A percentile compares a stretch with the other conserved stretches of the same genome.
These are phyloP conservation scores for Talaromyces sp. DNA, from an alignment of 2,329 filamentous ascomycete genomes.

Conservation along the genomic window DNA sequence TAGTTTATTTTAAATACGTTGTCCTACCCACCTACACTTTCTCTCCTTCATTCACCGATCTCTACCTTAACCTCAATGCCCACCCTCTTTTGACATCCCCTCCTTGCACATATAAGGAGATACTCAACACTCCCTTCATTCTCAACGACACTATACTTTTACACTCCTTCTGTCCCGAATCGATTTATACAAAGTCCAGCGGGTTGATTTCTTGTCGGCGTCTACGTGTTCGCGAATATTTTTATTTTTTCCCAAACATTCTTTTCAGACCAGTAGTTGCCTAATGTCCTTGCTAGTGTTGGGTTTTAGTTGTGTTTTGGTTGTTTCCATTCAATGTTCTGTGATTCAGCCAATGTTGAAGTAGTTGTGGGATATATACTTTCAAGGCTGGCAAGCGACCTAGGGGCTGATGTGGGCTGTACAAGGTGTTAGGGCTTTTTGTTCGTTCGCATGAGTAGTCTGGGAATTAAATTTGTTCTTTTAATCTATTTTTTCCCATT, in stretches of 20 bases:
- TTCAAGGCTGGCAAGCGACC: conserved; percentile 4
- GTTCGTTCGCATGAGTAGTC: conserved; percentile 15
- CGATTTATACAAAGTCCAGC: conserved; percentile 28
- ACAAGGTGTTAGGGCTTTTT: conserved; percentile 18
- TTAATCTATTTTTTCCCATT: neutral
- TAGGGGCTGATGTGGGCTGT: conserved; percentile 10
- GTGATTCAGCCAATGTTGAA: neutral
- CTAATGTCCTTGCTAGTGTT: conserved; percentile 16
- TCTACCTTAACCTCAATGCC: conserved; percentile 4
- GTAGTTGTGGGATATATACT: conserved; percentile 16
- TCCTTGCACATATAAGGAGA: conserved; percentile 1
- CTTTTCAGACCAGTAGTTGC: conserved; percentile 21
- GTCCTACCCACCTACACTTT: neutral
- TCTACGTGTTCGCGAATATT: conserved; percentile 21
- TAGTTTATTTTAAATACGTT: conserved; percentile 32
- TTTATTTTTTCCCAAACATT: conserved; percentile 22
- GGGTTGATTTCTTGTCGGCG: conserved; percentile 29
- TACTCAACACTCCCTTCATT: conserved; percentile 22
- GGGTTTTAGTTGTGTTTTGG: conserved; percentile 2
- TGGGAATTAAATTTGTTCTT: conserved; percentile 21
- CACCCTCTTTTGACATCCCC: conserved; percentile 15
- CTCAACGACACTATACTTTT: conserved; percentile 19
- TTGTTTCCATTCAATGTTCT: neutral
- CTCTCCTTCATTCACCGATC: conserved; percentile 9
- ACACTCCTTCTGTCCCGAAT: conserved; percentile 17